Evolutionary conservation across 805 yeast genomes (phyloP).

Genomic region (Wickerhamomyces canadensis): DNA sequence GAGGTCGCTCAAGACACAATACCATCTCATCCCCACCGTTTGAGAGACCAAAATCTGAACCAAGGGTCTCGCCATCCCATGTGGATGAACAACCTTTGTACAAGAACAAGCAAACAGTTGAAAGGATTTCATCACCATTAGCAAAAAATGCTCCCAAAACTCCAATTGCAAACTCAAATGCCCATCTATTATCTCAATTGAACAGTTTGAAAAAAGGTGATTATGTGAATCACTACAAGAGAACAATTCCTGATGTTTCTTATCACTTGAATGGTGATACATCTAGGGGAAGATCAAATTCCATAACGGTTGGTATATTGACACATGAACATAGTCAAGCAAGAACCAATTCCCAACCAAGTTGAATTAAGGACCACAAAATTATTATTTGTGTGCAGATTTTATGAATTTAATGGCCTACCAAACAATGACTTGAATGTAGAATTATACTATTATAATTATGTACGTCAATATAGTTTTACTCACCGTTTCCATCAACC

Average conservation of each 20-base stretch:
- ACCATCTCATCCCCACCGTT: slow-evolving; percentile 2
- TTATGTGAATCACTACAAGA: slow-evolving; percentile 39
- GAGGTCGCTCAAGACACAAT: slow-evolving; percentile 21
- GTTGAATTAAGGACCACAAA: background rate
- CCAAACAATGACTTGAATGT: too few species aligned
- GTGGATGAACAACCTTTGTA: too few species aligned
- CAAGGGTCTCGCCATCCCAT: slow-evolving; percentile 16
- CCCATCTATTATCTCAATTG: slow-evolving; percentile 20
- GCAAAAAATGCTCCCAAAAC: slow-evolving; percentile 29
- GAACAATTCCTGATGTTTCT: slow-evolving; percentile 19
- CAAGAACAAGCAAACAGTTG: too few species aligned
- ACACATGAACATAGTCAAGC: background rate
- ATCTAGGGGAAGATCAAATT: slow-evolving; percentile 17
- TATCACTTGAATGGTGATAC: slow-evolving; percentile 1
- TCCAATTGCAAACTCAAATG: slow-evolving; percentile 24
- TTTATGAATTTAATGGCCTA: too few species aligned
- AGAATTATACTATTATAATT: too few species aligned
- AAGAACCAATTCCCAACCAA: background rate
- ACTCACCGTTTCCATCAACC: too few species aligned
- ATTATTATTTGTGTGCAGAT: too few species aligned
- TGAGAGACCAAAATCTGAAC: slow-evolving; percentile 12
- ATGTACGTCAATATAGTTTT: too few species aligned
- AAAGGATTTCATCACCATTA: slow-evolving; percentile 30
- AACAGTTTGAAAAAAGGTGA: slow-evolving; percentile 1
- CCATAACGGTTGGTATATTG: slow-evolving; percentile 21